Percentiles rank a stretch among this genome's conserved stretches.
Conservation (phyloP, 139 green algal species). For the Chlorella sp. region DNA sequence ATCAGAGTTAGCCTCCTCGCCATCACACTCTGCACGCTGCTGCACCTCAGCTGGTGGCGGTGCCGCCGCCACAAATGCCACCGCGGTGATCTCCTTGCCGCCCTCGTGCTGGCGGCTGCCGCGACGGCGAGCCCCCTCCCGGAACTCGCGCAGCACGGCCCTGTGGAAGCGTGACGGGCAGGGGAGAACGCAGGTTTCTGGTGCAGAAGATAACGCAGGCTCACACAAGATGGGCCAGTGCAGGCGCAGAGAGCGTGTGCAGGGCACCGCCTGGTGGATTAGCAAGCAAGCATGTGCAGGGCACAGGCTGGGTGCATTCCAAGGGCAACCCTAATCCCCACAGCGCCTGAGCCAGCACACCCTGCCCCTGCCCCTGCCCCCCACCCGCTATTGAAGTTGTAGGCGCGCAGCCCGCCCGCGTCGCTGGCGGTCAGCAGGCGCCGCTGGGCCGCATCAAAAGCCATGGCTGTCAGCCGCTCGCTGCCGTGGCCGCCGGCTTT, state of each 20-base stretch:
- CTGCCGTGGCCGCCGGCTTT: background rate
- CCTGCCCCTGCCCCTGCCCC: too few species aligned
- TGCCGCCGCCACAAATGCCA: conserved; percentile 21
- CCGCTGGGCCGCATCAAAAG: conserved; percentile 81
- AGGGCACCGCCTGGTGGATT: too few species aligned
- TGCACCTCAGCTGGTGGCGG: background rate
- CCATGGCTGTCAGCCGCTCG: conserved; percentile 65
- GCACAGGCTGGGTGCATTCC: too few species aligned
- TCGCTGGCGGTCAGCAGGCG: conserved; percentile 77
- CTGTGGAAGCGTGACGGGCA: too few species aligned
- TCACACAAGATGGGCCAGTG: too few species aligned
- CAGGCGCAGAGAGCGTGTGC: too few species aligned
- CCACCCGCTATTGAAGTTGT: conserved; percentile 93
- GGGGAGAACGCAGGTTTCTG: too few species aligned
- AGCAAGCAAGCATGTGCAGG: too few species aligned
- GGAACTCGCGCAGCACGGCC: conserved; percentile 60
- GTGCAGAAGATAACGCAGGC: too few species aligned
- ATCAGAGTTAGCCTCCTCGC: background rate
- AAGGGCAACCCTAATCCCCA: too few species aligned
- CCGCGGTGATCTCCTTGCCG: conserved; percentile 55
- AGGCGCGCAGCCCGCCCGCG: conserved; percentile 72
- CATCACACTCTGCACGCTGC: background rate
- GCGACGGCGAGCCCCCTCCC: background rate
- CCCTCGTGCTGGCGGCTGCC: too few species aligned
- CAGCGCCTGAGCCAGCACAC: too few species aligned